Percentiles rank a stretch among this genome's conserved stretches.
Conservation (phyloP, 2,329 filamentous ascomycete genomes). For the Teratosphaeria gauchensis region DNA sequence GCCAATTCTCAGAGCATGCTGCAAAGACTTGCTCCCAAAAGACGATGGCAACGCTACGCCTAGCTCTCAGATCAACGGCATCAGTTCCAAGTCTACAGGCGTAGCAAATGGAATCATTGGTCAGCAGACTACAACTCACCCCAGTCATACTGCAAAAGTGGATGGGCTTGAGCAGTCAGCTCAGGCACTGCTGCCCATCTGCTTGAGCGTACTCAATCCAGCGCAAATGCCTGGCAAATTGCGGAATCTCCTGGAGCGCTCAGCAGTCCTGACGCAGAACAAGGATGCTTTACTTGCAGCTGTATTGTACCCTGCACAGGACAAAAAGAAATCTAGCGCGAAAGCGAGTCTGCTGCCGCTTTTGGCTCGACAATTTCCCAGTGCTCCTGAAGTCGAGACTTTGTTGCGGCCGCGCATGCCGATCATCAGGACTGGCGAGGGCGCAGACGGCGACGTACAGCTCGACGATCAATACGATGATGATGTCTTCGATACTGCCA, state of each 20-base stretch:
- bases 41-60: constrained; percentile 15
- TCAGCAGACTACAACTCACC: not conserved
- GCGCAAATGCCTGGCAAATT: constrained; percentile 59
- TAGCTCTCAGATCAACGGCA: not conserved
- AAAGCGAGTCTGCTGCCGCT: constrained; percentile 72
- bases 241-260: constrained; percentile 69
- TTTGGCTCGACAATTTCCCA: constrained; percentile 55
- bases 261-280: constrained; percentile 61
- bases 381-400: constrained; percentile 59
- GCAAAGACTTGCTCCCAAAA: constrained; percentile 58
- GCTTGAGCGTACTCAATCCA: constrained; percentile 53
- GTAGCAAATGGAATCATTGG: not conserved
- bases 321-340: constrained; percentile 33
- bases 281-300: constrained; percentile 70
- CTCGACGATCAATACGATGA: constrained; percentile 3
- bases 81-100: not conserved
- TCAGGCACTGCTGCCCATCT: constrained; percentile 46
- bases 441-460: constrained; percentile 8
- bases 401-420: constrained; percentile 48
- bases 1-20: constrained; percentile 57
- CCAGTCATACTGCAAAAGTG: constrained; percentile 25
- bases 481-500: not conserved
- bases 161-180: constrained; percentile 48
- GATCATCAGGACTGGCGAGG: constrained; percentile 24
- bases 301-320: constrained; percentile 65